phyloP scores from a whole-genome alignment of 164 flowering plant genomes.

The Echeveria elegans region DNA sequence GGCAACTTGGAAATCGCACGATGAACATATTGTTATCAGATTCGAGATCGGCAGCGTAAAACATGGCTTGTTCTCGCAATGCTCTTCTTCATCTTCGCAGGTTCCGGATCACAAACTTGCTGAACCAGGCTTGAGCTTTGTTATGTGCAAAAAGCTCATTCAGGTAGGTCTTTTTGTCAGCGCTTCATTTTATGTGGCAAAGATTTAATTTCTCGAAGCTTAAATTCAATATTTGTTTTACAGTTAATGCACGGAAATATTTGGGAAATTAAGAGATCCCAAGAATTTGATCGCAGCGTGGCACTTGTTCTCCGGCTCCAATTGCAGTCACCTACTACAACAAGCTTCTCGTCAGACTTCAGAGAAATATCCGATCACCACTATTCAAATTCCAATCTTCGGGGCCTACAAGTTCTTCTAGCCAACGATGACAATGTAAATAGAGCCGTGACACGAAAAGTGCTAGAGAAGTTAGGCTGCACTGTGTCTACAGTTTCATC shows the following conservation, averaged over 20 bases:
- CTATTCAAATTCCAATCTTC: constrained; percentile 44
- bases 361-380: constrained; percentile 40
- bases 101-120: constrained; percentile 20
- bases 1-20: constrained; percentile 58
- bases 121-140: constrained; percentile 58
- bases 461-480: constrained; percentile 87
- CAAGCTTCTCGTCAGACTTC: constrained; percentile 2
- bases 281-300: constrained; percentile 59
- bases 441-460: constrained; percentile 65
- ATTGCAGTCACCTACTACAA: constrained; percentile 18
- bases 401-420: constrained; percentile 56
- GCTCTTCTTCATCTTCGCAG: constrained; percentile 15
- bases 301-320: constrained; percentile 61
- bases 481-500: constrained; percentile 62
- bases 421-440: constrained; percentile 65
- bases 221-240: not conserved
- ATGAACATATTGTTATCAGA: constrained; percentile 44
- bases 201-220: not conserved
- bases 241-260: constrained; percentile 97
- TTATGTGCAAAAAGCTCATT: constrained; percentile 67
- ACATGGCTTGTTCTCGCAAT: constrained; percentile 17
- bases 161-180: constrained; percentile 43
- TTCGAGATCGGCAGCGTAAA: constrained; percentile 48
- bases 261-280: constrained; percentile 51
- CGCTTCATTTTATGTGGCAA: not conserved